phyloP scores from a whole-genome alignment of 345 rosid genomes.

The Arabis hirsuta region DNA sequence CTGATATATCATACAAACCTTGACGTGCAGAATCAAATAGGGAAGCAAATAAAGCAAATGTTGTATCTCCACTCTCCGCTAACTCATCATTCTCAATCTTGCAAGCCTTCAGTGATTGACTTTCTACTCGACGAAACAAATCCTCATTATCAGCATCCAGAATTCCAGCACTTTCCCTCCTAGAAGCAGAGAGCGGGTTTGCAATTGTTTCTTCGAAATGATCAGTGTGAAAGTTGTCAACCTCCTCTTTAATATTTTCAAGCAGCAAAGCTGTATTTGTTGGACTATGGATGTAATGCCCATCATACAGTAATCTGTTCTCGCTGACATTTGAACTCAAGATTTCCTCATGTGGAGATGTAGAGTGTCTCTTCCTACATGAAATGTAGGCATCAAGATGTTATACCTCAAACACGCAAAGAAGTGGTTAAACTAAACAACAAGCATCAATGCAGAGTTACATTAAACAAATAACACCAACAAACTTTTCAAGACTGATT shows the following conservation, averaged over 20 bases:
- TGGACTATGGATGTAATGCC: slow-evolving; percentile 81
- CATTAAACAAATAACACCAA: neutral
- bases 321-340: slow-evolving; percentile 59
- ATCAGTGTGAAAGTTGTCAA: slow-evolving; percentile 57
- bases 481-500: neutral
- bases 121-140: slow-evolving; percentile 55
- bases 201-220: slow-evolving; percentile 53
- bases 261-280: slow-evolving; percentile 89
- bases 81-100: slow-evolving; percentile 81
- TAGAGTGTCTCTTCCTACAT: slow-evolving; percentile 75
- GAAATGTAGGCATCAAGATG: slow-evolving; percentile 15
- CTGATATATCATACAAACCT: slow-evolving; percentile 52
- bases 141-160: slow-evolving; percentile 52
- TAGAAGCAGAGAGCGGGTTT: slow-evolving; percentile 53
- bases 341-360: slow-evolving; percentile 61
- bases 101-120: slow-evolving; percentile 72
- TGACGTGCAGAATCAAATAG: slow-evolving; percentile 87
- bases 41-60: slow-evolving; percentile 78
- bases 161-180: slow-evolving; percentile 54
- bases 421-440: slow-evolving; percentile 16
- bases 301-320: slow-evolving; percentile 74
- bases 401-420: slow-evolving; percentile 23
- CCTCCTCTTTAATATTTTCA: slow-evolving; percentile 93
- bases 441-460: slow-evolving; percentile 5
- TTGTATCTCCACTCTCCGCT: slow-evolving; percentile 70